Conservation (phyloP, 1,284 basidiomycete species). For the Trichosporon sp. region DNA sequence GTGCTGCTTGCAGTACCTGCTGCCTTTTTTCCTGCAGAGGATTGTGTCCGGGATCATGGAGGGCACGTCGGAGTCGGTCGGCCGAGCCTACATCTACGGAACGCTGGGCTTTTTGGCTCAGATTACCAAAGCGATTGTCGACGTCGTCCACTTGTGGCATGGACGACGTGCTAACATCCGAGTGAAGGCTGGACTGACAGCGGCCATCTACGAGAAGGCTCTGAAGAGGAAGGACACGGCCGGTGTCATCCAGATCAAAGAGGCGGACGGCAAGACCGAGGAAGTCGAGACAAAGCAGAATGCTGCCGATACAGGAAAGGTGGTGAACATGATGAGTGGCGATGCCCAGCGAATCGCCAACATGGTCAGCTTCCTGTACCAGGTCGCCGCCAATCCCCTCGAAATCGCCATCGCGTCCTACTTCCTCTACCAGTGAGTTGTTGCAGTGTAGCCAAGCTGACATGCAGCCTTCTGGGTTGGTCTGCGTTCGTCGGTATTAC, state of each 20-base stretch:
- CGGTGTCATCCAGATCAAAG: conserved; percentile 60
- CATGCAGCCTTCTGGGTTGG: conserved; percentile 66
- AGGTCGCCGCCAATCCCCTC: conserved; percentile 64
- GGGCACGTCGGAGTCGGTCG: conserved; percentile 9
- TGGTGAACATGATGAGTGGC: conserved; percentile 51
- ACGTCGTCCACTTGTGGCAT: conserved; percentile 72
- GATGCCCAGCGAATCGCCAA: conserved; percentile 37
- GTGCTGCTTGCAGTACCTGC: conserved; percentile 61
- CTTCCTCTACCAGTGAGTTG: conserved; percentile 70
- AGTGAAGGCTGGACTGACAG: conserved; percentile 67
- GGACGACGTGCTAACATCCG: conserved; percentile 65
- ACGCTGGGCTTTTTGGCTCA: conserved; percentile 60
- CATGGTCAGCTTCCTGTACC: conserved; percentile 35
- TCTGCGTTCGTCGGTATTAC: conserved; percentile 79
- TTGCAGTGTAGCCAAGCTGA: neutral
- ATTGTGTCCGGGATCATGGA: conserved; percentile 36
- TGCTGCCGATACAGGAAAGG: conserved; percentile 50
- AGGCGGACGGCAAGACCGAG: conserved; percentile 38
- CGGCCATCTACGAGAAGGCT: conserved; percentile 80
- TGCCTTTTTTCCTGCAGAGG: conserved; percentile 47
- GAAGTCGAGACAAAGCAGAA: conserved; percentile 26
- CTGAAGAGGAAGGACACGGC: conserved; percentile 77
- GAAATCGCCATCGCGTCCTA: conserved; percentile 69
- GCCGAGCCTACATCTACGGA: conserved; percentile 63
- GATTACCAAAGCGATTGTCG: conserved; percentile 60